Conservation (phyloP, 768 basidiomycete species). For the Boletus sp. region DNA sequence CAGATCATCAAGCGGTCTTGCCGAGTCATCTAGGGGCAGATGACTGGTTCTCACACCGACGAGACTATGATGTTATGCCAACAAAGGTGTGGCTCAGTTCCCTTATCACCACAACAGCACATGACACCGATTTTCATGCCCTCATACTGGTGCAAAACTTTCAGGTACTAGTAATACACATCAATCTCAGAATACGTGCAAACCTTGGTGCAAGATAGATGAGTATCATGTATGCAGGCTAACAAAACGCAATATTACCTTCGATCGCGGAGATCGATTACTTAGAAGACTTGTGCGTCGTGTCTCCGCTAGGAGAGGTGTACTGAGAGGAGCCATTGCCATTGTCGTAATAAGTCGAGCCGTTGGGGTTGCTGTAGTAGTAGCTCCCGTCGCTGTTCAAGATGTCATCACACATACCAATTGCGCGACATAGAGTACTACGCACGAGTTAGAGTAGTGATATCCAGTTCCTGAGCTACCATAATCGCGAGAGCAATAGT, state of each 20-base stretch:
- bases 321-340: conserved; percentile 49
- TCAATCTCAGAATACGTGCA: neutral
- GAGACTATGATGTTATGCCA: too few relatives aligned
- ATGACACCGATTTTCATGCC: too few relatives aligned
- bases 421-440: neutral
- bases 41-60: too few relatives aligned
- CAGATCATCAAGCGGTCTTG: too few relatives aligned
- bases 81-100: too few relatives aligned
- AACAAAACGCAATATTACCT: neutral
- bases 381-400: conserved; percentile 51
- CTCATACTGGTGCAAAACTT: too few relatives aligned
- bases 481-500: conserved; percentile 55
- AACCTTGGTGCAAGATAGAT: neutral
- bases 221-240: neutral
- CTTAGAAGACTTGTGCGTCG: too few relatives aligned
- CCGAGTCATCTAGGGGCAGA: too few relatives aligned
- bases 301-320: conserved; percentile 43
- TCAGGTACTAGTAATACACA: too few relatives aligned
- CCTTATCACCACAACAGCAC: too few relatives aligned
- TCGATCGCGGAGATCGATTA: neutral
- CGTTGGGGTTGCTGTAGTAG: conserved; percentile 61
- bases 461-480: conserved; percentile 45
- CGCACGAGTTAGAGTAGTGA: conserved; percentile 61
- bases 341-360: conserved; percentile 58
- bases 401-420: neutral